Evolutionary conservation across 345 rosid species (phyloP), one percentile per base, ranked within the genome.

Genomic region (Euclidium syriacum): DNA sequence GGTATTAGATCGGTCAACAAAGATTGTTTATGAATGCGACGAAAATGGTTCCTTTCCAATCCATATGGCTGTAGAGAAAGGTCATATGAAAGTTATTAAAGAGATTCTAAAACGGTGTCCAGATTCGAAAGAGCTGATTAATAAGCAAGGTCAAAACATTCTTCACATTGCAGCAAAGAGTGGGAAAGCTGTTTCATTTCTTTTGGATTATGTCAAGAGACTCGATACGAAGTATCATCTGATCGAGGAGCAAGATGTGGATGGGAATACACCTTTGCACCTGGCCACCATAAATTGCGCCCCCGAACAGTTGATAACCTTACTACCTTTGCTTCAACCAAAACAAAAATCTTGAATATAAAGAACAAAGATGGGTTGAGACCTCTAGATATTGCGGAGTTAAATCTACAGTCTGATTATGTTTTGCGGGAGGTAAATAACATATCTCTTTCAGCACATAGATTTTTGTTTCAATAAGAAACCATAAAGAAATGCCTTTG

Each of bases 231-330:
- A 36, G 15, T 3, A 36, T 6, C 17, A 5, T 38, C 42, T 38
- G 8, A n/a, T 5, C 15, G 18, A 14, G 42, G 26, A 15, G 16
- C 11, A 26, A 40, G 50, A 62, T 36, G 58, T 5, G 15, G 19
- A 10, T 49, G 67, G 67, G 0, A 38, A 62, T 4, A 49, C 58
- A 18, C 67, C 58, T 11, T 17, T 50, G 10, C 58, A 62, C 4
- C 26, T 50, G 3, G 67, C 67, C 10, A 63, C 50, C 58, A 50
- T 26, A 25, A 19, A 0, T 63, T 58, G 58, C 49, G 17, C 9
- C 58, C 35, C 35, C 5, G 16, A 12, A 4, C 25, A 4, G 4
- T 18, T 30, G 1, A 1, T 15, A 7, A 9, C 23, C 46, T 41
- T 41, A 8, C n/a, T n/a, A n/a, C n/a, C n/a, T n/a, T n/a, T n/a